Evolutionary conservation across 75 land plant species (phyloP), one percentile per base, ranked within the genome.

Genomic region (Pinus tabuliformis): DNA sequence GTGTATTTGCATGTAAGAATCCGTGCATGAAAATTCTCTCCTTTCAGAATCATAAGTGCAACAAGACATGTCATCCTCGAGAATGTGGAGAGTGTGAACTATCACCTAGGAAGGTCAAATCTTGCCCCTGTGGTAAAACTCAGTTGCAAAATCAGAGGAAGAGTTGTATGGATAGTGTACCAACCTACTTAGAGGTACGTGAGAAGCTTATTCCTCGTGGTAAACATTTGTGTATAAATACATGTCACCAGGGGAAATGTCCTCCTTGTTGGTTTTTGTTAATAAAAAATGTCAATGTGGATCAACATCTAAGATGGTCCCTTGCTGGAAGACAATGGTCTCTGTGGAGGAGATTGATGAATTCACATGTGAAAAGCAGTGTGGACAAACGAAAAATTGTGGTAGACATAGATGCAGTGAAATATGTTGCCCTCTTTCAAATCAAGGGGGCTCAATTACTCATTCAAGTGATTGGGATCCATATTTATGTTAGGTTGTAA

Each of bases 401-500:
- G 99, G 99, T 26, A 84, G 99, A 74, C 99, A 97, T 74, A 73
- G 99, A 16, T 97, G 99, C 77, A 97, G 81, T 84, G 86, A 89
- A 58, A 85, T 82, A 22, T 93, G 97, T 81, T 96, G 94, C 45
- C 89, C 95, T 56, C 86, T 87, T 1, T 84, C 92, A 15, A 42
- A 72, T 72, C 82, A 52, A 24, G 72, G 77, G 3, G 60, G 77
- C 18, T 63, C 20, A 54, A 14, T 39, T 57, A n/a, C 39, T 2
- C 65, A 37, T 20, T 26, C n/a, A 62, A 87, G 85, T 37, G 86
- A 77, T 61, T 83, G 86, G 87, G 91, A 88, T 78, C 91, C 92
- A 17, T 95, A 97, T 78, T 70, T 92, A 52, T 97, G 99, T 79
- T 62, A 95, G 87, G 82, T 84, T 97, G 62, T 77, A 91, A 59